These are phyloP conservation scores for Aspergillus carlsbadensis DNA, from an alignment of 495 filamentous ascomycete genomes.

Conservation along the genomic window DNA sequence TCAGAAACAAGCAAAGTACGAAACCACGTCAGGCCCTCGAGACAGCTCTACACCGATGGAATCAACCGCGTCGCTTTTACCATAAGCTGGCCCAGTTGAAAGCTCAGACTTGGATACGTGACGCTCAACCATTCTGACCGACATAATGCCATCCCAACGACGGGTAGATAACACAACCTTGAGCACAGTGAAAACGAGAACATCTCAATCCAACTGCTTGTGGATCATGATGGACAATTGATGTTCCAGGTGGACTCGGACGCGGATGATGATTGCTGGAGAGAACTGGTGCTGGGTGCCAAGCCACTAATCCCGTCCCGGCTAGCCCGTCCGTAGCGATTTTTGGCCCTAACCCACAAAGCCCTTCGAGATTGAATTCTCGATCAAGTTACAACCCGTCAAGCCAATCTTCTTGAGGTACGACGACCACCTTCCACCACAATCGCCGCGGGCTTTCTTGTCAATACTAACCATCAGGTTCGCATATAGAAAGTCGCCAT, in stretches of 20 bases:
- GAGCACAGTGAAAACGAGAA: no score
- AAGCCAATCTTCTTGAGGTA: slow-evolving; percentile 52
- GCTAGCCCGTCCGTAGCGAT: slow-evolving; percentile 46
- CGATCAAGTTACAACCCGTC: slow-evolving; percentile 47
- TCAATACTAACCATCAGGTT: slow-evolving; percentile 41
- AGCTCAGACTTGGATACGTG: no score
- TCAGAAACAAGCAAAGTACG: no score
- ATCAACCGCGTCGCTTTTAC: neutral
- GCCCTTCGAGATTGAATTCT: slow-evolving; percentile 46
- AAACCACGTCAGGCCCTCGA: neutral
- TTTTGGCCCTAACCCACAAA: slow-evolving; percentile 53
- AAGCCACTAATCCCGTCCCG: slow-evolving; percentile 35
- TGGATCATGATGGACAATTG: neutral
- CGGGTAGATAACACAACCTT: no score
- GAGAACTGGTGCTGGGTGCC: slow-evolving; percentile 5
- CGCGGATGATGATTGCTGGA: neutral
- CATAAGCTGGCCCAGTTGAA: no score
- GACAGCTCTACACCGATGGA: neutral
- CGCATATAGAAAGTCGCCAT: slow-evolving; percentile 53
- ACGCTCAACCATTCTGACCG: no score
- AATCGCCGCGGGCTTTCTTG: slow-evolving; percentile 32
- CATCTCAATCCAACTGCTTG: no score
- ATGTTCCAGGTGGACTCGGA: neutral
- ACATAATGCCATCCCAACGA: no score
- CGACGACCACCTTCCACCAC: slow-evolving; percentile 36